Evolutionary conservation across 1,139 yeast species (phyloP).

Genomic region (Torulaspora pretoriensis): DNA sequence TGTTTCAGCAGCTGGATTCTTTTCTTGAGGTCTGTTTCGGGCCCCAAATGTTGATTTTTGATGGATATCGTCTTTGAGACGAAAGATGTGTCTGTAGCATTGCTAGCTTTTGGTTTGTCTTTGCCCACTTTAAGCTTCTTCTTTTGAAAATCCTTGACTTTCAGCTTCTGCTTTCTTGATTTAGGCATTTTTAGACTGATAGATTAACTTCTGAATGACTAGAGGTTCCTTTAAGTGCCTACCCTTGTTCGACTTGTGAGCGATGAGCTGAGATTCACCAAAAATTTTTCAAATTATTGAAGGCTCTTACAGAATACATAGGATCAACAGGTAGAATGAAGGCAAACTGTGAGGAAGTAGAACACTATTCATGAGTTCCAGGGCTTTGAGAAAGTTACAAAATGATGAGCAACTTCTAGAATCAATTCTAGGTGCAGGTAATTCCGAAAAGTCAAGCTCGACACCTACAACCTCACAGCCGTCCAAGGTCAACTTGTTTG

Average conservation of each 20-base stretch:
- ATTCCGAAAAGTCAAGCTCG: conserved; percentile 16
- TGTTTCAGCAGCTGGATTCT: conserved; percentile 70
- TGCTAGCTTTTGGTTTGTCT: conserved; percentile 61
- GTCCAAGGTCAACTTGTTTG: conserved; percentile 46
- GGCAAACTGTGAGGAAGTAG: neutral
- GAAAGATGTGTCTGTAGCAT: conserved; percentile 82
- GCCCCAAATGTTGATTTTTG: conserved; percentile 46
- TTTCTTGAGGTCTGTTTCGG: conserved; percentile 48
- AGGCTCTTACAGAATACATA: neutral
- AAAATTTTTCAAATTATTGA: conserved; percentile 9
- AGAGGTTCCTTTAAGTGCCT: neutral
- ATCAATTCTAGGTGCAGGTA: conserved; percentile 21
- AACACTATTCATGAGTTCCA: conserved; percentile 52
- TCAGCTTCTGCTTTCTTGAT: conserved; percentile 34
- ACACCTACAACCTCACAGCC: conserved; percentile 21
- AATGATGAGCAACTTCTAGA: conserved; percentile 39
- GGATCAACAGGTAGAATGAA: neutral
- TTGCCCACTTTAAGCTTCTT: conserved; percentile 88
- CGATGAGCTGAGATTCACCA: conserved; percentile 16
- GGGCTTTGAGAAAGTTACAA: conserved; percentile 55
- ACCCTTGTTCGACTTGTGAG: neutral
- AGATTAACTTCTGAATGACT: neutral
- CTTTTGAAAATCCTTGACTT: conserved; percentile 45
- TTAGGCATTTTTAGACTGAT: conserved; percentile 29
- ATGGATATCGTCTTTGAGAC: conserved; percentile 66